Percentiles rank a stretch among this genome's conserved stretches.
phyloP scores from a whole-genome alignment of 495 filamentous ascomycete species.

The Thermochaetoides thermophila region DNA sequence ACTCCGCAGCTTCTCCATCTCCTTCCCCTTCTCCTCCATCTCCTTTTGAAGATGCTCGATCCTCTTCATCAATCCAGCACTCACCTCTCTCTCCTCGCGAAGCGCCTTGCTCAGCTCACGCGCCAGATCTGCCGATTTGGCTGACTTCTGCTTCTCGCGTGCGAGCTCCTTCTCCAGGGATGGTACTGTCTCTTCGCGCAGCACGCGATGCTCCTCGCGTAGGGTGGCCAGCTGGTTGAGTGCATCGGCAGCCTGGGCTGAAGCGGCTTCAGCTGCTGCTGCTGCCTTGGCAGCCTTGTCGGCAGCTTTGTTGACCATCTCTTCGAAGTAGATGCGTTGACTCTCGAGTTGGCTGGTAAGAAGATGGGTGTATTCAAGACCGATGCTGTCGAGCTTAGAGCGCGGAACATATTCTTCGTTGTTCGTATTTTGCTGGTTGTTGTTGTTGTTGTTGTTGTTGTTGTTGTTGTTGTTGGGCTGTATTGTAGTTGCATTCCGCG shows the following conservation, averaged over 20 bases:
- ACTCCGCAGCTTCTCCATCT: slow-evolving; percentile 38
- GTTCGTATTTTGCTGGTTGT: slow-evolving; percentile 2
- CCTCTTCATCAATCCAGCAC: slow-evolving; percentile 58
- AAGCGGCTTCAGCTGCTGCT: slow-evolving; percentile 47
- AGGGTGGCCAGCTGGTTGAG: slow-evolving; percentile 35
- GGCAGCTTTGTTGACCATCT: slow-evolving; percentile 75
- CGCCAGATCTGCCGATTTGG: slow-evolving; percentile 60
- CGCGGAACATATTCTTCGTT: slow-evolving; percentile 58
- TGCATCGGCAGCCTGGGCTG: slow-evolving; percentile 36
- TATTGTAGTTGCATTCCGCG: no score
- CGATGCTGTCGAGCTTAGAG: slow-evolving; percentile 84
- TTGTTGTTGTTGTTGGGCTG: slow-evolving; percentile 12
- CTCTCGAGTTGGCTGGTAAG: slow-evolving; percentile 82
- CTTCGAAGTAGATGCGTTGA: slow-evolving; percentile 88
- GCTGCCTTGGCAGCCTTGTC: slow-evolving; percentile 76
- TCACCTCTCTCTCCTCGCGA: slow-evolving; percentile 79
- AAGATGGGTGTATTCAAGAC: slow-evolving; percentile 85
- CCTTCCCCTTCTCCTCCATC: slow-evolving; percentile 35
- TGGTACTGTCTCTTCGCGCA: slow-evolving; percentile 45
- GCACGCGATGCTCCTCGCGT: slow-evolving; percentile 36
- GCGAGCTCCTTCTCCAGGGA: slow-evolving; percentile 53
- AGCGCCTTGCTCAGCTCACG: slow-evolving; percentile 60
- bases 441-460: slow-evolving; percentile 4
- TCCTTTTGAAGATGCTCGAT: slow-evolving; percentile 53
- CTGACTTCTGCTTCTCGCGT: slow-evolving; percentile 50